phyloP scores from a whole-genome alignment of 2,329 filamentous ascomycete genomes.

The Alternaria hordeiaustralica region DNA sequence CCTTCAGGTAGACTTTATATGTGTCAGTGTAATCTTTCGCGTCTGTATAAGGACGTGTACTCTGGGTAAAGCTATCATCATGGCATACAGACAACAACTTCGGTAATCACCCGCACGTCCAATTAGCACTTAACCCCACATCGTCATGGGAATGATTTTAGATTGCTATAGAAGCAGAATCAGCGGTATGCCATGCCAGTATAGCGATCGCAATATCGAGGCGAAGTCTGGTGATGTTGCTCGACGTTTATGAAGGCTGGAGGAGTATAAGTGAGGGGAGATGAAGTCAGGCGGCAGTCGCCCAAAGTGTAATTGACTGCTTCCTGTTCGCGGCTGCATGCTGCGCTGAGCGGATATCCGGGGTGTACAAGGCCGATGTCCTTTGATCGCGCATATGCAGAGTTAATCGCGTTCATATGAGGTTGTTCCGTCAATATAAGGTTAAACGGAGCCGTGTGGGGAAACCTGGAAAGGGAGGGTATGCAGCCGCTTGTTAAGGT shows the following conservation, averaged over 20 bases:
- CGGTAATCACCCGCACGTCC: background rate
- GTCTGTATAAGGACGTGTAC: background rate
- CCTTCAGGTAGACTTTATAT: background rate
- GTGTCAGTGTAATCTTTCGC: background rate
- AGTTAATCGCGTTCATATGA: constrained; percentile 1
- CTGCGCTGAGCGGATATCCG: background rate
- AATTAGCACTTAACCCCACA: background rate
- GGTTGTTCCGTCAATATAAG: constrained; percentile 8
- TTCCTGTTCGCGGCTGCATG: background rate
- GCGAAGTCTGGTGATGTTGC: background rate
- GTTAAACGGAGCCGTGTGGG: constrained; percentile 3
- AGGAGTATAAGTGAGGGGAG: background rate
- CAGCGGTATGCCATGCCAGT: background rate
- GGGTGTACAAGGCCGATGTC: background rate
- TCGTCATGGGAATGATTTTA: background rate
- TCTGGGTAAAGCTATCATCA: background rate
- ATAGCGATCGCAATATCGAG: background rate
- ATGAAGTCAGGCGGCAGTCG: background rate
- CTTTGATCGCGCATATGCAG: background rate
- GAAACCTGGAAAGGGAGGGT: background rate
- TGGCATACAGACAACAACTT: background rate
- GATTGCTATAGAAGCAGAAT: background rate
- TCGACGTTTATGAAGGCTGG: background rate
- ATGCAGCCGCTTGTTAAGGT: constrained; percentile 10
- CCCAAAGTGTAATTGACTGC: background rate